Evolutionary conservation across 768 basidiomycete species (phyloP), one percentile per base, ranked within the genome.

Genomic region (Tulasnella sp.): DNA sequence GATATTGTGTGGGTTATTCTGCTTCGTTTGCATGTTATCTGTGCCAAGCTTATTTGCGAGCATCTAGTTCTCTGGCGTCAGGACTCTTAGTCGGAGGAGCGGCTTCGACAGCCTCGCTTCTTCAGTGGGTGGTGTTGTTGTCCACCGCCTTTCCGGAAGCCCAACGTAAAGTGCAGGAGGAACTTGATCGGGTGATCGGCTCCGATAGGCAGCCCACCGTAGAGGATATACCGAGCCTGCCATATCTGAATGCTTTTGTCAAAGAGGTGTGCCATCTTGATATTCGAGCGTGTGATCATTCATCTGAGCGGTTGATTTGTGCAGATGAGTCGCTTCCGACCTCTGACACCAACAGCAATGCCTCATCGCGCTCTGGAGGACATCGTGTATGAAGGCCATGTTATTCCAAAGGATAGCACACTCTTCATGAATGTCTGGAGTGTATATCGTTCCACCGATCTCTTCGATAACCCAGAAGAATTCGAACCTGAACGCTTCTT

Each of bases 211-310:
- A 61, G 25, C 67, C 66, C 2, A 49, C 57, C 1, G 57, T 63
- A 9, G 62, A 61, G 5, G 68, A 69, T 54, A 59, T 65, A 48
- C 58, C 60, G 19, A 57, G 61, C 24, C 59, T 69, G 29, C 69
- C 69, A 19, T 70, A 66, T 46, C 58, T 66, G 33, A 61, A 62
- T 35, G 69, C 61, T 1, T 34, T 67, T 5, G 58, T 58, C 35
- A 55, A 62, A 3, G 69, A 69, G 53, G 61, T 56, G n/a, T n/a
- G n/a, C n/a, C n/a, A n/a, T n/a, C n/a, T n/a, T n/a, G n/a, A n/a
- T n/a, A n/a, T n/a, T n/a, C n/a, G 5, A 16, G 2, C 5, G 22
- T 6, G 16, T 5, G 19, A 35, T 35, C 19, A 35, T 19, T 19
- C 34, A 12, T 35, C 19, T 35, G 34, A 35, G 12, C 19, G 34